Evolutionary conservation across 495 filamentous ascomycete species (phyloP), one percentile per base, ranked within the genome.

Genomic region (Halenospora varia): DNA sequence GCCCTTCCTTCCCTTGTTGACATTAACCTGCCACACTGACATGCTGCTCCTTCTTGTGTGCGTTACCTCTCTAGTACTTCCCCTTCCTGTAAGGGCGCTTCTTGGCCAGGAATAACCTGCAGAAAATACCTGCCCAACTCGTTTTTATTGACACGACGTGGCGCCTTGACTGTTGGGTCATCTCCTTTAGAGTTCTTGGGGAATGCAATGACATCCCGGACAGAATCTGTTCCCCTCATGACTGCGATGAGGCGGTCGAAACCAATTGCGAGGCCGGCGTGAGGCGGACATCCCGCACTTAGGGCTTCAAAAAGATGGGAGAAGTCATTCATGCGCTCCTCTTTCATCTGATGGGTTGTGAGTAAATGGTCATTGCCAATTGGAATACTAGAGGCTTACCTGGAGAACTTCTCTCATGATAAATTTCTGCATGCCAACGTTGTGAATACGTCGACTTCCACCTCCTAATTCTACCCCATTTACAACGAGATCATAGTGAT

Each of bases 401-500:
- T 86, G 83, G 23, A 98, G 78, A n/a, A 97, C 81, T 49, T 95
- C 81, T 25, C 85, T 79, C 71, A 98, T 81, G 59, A 98, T 73
- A 62, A 88, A 92, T 62, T 92, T 85, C 68, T 98, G 94, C 63
- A 96, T 76, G 29, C 79, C 79, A 9, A 90, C 85, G 64, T 89
- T 79, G 72, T 98, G 94, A 56, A 97, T 97, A 77, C 94, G 90
- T 10, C 88, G 82, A 70, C 89, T 95, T 10, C 94, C 94, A 11
- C 94, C 94, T 42, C 94, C 94, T 24, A 98, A 80, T 70, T 98
- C 94, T 13, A 96, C 83, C 15, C 94, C 94, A 66, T 98, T 98
- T 56, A 97, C 82, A 11, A 98, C 94, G 15, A 98, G 79, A 65
- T 98, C 94, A 69, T 96, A 98, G 68, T 95, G 89, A 67, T 96